Evolutionary conservation across 345 rosid genomes (phyloP).

Genomic region (Populus davidiana): DNA sequence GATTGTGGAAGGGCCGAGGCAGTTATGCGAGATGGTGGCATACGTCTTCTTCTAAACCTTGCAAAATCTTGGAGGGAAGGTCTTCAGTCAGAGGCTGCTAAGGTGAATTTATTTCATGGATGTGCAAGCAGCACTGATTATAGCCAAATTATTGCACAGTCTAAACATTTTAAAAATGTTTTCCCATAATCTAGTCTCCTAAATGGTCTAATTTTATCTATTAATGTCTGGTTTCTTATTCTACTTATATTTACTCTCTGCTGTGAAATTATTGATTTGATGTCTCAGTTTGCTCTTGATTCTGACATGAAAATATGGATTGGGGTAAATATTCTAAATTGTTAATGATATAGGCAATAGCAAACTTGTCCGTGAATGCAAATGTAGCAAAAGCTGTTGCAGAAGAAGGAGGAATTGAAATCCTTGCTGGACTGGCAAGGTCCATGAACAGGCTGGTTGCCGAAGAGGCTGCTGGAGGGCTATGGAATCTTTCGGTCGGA

Average conservation of each 20-base stretch:
- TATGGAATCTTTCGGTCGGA: conserved; percentile 49
- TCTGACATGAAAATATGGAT: neutral
- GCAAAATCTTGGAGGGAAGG: conserved; percentile 36
- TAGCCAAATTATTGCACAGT: neutral
- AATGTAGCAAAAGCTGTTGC: conserved; percentile 41
- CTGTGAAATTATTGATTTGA: neutral
- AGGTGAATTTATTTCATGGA: conserved; percentile 32
- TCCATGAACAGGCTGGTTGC: conserved; percentile 38
- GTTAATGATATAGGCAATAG: conserved; percentile 30
- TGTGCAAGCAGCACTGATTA: neutral
- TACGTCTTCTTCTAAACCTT: conserved; percentile 31
- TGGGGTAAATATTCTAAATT: neutral
- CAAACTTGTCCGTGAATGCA: conserved; percentile 40
- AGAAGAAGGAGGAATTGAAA: conserved; percentile 32
- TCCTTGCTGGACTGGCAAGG: conserved; percentile 34
- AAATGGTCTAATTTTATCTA: conserved; percentile 8
- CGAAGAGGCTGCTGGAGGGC: conserved; percentile 46
- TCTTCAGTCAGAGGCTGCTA: conserved; percentile 36
- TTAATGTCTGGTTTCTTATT: neutral
- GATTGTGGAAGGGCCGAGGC: conserved; percentile 36
- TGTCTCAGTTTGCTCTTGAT: conserved; percentile 9
- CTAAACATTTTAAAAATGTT: conserved; percentile 6
- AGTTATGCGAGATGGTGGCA: conserved; percentile 30
- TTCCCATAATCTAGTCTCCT: neutral
- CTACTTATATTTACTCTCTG: neutral